Percentiles rank a stretch among this genome's conserved stretches.
phyloP scores from a whole-genome alignment of 176 grass and related monocot genomes.

The Oryza nivara region DNA sequence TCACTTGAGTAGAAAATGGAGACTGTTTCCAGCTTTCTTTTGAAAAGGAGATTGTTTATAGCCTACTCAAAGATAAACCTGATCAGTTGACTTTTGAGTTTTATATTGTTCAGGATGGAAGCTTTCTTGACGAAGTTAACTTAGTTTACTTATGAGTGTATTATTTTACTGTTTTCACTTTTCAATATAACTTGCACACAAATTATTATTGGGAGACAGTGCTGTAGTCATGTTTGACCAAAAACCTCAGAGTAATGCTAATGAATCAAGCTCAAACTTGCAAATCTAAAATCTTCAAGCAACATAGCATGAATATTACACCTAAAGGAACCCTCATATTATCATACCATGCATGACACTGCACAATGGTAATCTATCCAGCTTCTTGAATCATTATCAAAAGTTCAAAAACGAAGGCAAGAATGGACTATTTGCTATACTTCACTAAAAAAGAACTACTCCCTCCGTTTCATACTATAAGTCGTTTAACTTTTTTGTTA shows the following conservation, averaged over 20 bases:
- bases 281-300: background rate
- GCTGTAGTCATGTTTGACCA: background rate
- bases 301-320: background rate
- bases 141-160: background rate
- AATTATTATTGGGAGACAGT: background rate
- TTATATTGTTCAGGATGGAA: background rate
- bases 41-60: too few species aligned
- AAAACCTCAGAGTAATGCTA: background rate
- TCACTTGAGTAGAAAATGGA: background rate
- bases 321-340: background rate
- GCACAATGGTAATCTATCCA: background rate
- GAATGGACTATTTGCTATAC: background rate
- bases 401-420: background rate
- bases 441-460: too few species aligned
- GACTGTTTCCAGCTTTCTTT: too few species aligned
- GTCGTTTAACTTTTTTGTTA: too few species aligned
- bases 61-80: too few species aligned
- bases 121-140: background rate
- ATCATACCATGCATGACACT: background rate
- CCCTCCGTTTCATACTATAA: too few species aligned
- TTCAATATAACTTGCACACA: background rate
- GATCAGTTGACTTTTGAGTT: background rate
- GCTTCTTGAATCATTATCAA: background rate
- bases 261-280: background rate
- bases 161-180: background rate